A percentile compares a stretch with the other conserved stretches of the same genome.
phyloP scores from a whole-genome alignment of 2,329 filamentous ascomycete species.

The Fusarium lyarnte region DNA sequence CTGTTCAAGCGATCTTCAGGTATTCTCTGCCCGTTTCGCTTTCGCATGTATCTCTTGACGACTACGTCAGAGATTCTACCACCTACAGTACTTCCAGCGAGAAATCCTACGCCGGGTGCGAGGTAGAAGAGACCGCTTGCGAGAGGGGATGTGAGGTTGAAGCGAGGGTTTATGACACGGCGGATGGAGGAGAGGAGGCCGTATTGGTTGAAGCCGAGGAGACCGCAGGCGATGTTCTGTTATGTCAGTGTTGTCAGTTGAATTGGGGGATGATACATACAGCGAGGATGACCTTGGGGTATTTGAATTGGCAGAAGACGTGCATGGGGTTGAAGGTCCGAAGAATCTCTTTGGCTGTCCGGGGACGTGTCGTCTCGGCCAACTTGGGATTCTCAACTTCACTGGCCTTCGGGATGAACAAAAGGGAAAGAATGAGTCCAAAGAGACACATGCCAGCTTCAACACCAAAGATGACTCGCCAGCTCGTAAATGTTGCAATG shows the following conservation, averaged over 20 bases:
- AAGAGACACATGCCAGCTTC: constrained; percentile 42
- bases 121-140: constrained; percentile 75
- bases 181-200: constrained; percentile 69
- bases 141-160: constrained; percentile 69
- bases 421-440: constrained; percentile 35
- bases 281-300: constrained; percentile 36
- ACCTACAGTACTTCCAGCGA: constrained; percentile 71
- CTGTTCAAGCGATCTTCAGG: constrained; percentile 48
- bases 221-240: constrained; percentile 41
- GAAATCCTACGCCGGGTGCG: constrained; percentile 72
- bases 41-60: constrained; percentile 52
- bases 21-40: constrained; percentile 46
- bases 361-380: constrained; percentile 8
- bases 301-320: constrained; percentile 40
- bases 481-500: constrained; percentile 42
- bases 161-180: constrained; percentile 75
- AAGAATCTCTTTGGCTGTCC: constrained; percentile 25
- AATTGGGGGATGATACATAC: neutral
- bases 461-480: constrained; percentile 42
- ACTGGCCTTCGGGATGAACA: constrained; percentile 39
- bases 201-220: constrained; percentile 53
- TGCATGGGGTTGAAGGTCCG: constrained; percentile 40
- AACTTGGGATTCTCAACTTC: constrained; percentile 39
- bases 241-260: neutral
- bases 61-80: constrained; percentile 58